A percentile compares a stretch with the other conserved stretches of the same genome.
These are phyloP conservation scores for Aspergillus cavernicola DNA, from an alignment of 495 filamentous ascomycete genomes.

Conservation along the genomic window DNA sequence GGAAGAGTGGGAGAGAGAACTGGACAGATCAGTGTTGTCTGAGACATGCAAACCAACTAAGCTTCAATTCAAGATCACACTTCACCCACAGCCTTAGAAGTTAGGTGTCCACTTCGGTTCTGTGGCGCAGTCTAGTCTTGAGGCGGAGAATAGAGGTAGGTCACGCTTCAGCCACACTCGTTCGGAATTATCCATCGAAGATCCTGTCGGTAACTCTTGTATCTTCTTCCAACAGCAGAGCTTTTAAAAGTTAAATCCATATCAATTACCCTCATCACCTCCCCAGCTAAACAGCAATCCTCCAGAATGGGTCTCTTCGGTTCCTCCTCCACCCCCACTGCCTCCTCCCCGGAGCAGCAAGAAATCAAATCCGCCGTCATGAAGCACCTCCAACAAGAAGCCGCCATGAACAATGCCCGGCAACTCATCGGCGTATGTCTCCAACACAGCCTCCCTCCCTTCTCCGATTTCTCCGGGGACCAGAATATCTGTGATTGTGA, in stretches of 20 bases:
- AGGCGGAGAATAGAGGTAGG: neutral
- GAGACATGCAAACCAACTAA: neutral
- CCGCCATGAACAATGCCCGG: slow-evolving; percentile 70
- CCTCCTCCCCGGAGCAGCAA: slow-evolving; percentile 28
- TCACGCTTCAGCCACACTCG: neutral
- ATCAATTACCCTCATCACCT: too few species aligned
- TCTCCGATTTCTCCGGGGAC: slow-evolving; percentile 9
- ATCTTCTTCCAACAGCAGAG: neutral
- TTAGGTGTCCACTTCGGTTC: slow-evolving; percentile 8
- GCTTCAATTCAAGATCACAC: slow-evolving; percentile 6
- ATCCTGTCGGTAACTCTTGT: slow-evolving; percentile 5
- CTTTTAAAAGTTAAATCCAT: too few species aligned
- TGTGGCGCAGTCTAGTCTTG: neutral
- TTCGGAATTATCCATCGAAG: neutral
- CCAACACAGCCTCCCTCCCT: neutral
- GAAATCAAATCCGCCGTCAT: slow-evolving; percentile 69
- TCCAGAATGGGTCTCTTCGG: slow-evolving; percentile 42
- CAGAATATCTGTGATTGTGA: neutral
- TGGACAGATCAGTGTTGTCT: slow-evolving; percentile 16
- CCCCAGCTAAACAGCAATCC: neutral
- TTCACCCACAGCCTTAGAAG: neutral
- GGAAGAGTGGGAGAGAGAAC: slow-evolving; percentile 22
- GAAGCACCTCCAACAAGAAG: slow-evolving; percentile 69
- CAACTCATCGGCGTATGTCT: slow-evolving; percentile 66
- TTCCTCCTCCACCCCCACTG: slow-evolving; percentile 23